Percentiles rank a stretch among this genome's conserved stretches.
These are phyloP conservation scores for Moesziomyces sp. DNA, from an alignment of 1,284 basidiomycete genomes.

Conservation along the genomic window DNA sequence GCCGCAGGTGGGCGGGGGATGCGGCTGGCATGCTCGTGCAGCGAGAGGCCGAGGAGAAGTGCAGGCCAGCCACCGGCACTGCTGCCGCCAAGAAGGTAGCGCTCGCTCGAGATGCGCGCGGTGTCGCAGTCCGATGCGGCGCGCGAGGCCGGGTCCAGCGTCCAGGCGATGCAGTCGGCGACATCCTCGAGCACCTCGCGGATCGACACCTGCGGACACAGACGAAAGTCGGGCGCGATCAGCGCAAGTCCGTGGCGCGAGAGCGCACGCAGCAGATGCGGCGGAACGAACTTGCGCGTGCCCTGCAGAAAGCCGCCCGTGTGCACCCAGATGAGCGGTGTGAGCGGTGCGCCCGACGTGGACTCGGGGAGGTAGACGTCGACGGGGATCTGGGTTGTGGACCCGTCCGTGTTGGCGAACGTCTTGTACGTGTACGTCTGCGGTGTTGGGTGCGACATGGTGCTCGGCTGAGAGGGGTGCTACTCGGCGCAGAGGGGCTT, in stretches of 20 bases:
- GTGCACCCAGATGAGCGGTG: slow-evolving; percentile 52
- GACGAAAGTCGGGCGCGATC: slow-evolving; percentile 52
- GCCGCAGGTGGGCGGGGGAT: slow-evolving; percentile 32
- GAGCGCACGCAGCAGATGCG: slow-evolving; percentile 45
- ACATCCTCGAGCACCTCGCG: slow-evolving; percentile 47
- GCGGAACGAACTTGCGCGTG: slow-evolving; percentile 52
- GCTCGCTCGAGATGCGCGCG: slow-evolving; percentile 17
- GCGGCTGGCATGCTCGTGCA: slow-evolving; percentile 23
- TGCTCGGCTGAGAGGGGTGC: no score
- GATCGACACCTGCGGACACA: slow-evolving; percentile 52
- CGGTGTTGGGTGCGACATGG: slow-evolving; percentile 22
- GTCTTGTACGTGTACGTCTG: slow-evolving; percentile 53
- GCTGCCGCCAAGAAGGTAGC: slow-evolving; percentile 47
- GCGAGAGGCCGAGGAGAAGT: slow-evolving; percentile 43
- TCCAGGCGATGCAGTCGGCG: slow-evolving; percentile 41
- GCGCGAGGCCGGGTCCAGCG: slow-evolving; percentile 20
- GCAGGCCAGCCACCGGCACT: slow-evolving; percentile 56
- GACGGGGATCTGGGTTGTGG: slow-evolving; percentile 37
- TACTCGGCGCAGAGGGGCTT: no score
- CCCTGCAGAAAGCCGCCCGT: slow-evolving; percentile 55
- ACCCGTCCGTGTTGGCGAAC: slow-evolving; percentile 40
- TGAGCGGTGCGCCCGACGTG: slow-evolving; percentile 13
- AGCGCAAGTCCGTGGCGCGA: slow-evolving; percentile 40
- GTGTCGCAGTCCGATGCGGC: slow-evolving; percentile 28
- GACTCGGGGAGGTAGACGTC: slow-evolving; percentile 51